Percentiles rank a stretch among this genome's conserved stretches.
phyloP scores from a whole-genome alignment of 1,284 basidiomycete species.

The Heterobasidion parviporum region DNA sequence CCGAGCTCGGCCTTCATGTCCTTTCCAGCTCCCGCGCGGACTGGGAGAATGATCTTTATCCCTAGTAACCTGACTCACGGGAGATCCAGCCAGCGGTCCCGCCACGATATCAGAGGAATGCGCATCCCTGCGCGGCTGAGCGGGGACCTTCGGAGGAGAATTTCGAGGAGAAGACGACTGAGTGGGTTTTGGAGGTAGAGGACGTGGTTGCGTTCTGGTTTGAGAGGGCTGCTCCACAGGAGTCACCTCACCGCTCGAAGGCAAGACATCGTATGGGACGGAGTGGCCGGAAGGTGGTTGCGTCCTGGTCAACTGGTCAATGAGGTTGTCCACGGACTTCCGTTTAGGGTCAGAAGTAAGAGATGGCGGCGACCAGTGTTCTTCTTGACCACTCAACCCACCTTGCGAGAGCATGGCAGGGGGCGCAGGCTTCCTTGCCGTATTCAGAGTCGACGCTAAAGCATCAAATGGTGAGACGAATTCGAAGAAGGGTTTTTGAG shows the following conservation, averaged over 20 bases:
- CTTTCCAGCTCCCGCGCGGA: conserved; percentile 40
- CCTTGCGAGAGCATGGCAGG: conserved; percentile 27
- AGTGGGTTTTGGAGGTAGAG: conserved; percentile 44
- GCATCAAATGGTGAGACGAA: conserved; percentile 79
- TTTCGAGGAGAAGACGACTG: conserved; percentile 50
- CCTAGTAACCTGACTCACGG: conserved; percentile 30
- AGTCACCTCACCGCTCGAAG: conserved; percentile 37
- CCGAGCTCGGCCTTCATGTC: conserved; percentile 28
- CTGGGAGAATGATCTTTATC: conserved; percentile 67
- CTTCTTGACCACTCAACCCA: conserved; percentile 41
- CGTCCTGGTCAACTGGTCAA: conserved; percentile 60
- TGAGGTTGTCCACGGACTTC: conserved; percentile 70
- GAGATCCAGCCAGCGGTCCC: conserved; percentile 34
- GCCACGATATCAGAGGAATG: conserved; percentile 26
- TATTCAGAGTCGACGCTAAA: conserved; percentile 34
- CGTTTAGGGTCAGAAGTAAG: conserved; percentile 59
- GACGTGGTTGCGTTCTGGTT: conserved; percentile 35
- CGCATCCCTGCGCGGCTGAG: conserved; percentile 18
- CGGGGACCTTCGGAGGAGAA: conserved; percentile 50
- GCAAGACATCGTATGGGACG: conserved; percentile 34
- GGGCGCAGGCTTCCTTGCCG: conserved; percentile 54
- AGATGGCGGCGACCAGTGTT: conserved; percentile 29
- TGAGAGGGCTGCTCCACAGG: conserved; percentile 32
- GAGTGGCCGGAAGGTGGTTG: conserved; percentile 32
- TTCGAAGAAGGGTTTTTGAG: conserved; percentile 73